A percentile compares a stretch with the other conserved stretches of the same genome.
Conservation (phyloP, 257 asterid genomes). For the Solanum sejunctum region DNA sequence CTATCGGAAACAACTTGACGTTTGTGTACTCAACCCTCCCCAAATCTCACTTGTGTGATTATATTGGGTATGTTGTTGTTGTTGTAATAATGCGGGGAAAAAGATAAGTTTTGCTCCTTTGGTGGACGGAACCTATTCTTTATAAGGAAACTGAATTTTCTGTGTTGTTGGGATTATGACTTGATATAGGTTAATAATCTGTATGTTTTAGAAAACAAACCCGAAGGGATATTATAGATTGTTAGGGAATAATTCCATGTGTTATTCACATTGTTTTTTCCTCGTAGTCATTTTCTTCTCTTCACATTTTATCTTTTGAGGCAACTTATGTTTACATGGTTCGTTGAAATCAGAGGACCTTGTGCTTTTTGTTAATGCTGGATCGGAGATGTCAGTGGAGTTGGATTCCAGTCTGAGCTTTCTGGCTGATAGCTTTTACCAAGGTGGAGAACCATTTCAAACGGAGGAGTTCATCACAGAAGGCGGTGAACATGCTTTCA, state of each 20-base stretch:
- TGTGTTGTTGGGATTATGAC: neutral
- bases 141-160: neutral
- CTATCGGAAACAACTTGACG: neutral
- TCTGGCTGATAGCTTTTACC: slow-evolving; percentile 45
- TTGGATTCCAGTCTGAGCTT: slow-evolving; percentile 38
- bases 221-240: neutral
- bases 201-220: neutral
- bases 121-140: neutral
- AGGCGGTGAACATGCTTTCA: slow-evolving; percentile 62
- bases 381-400: slow-evolving; percentile 35
- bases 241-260: neutral
- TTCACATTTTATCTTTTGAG: neutral
- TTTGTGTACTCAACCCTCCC: neutral
- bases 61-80: neutral
- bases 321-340: neutral
- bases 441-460: slow-evolving; percentile 80
- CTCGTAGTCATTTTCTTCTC: neutral
- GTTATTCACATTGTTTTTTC: neutral
- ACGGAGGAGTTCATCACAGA: slow-evolving; percentile 61
- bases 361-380: slow-evolving; percentile 65
- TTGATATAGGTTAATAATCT: neutral
- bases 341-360: slow-evolving; percentile 2
- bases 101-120: neutral
- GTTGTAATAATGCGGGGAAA: neutral
- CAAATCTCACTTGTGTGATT: neutral